A percentile compares a stretch with the other conserved stretches of the same genome.
Conservation (phyloP, 192 early-diverging fungal genomes). For the Fimicolochytrium jonesii region DNA sequence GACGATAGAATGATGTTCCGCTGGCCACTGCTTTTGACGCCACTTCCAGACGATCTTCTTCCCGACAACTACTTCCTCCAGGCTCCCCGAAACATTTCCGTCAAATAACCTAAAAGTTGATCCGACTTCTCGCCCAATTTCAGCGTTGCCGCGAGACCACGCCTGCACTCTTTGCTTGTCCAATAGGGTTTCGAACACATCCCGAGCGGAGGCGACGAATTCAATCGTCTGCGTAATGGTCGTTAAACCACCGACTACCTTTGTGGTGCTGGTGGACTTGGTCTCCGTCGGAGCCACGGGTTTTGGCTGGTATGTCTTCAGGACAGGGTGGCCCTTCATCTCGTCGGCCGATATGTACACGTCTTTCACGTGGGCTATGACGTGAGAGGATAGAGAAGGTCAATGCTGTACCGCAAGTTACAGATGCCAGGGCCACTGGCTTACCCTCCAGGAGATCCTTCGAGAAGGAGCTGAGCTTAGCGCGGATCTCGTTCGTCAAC, state of each 20-base stretch:
- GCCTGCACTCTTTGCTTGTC: slow-evolving; percentile 64
- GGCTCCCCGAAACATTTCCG: slow-evolving; percentile 79
- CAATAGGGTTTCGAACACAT: slow-evolving; percentile 77
- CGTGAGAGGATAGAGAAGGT: background rate
- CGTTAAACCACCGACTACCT: slow-evolving; percentile 38
- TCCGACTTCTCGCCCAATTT: slow-evolving; percentile 59
- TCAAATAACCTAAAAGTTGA: slow-evolving; percentile 73
- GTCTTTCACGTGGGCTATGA: slow-evolving; percentile 66
- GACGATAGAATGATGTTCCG: slow-evolving; percentile 79
- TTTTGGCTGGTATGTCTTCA: slow-evolving; percentile 45
- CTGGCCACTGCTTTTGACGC: slow-evolving; percentile 83
- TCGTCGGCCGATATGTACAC: slow-evolving; percentile 73
- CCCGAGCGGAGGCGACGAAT: slow-evolving; percentile 74
- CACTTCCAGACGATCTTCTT: slow-evolving; percentile 82
- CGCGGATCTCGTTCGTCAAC: slow-evolving; percentile 58
- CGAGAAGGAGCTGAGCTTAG: slow-evolving; percentile 61
- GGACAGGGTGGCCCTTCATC: slow-evolving; percentile 51
- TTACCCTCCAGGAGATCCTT: slow-evolving; percentile 66
- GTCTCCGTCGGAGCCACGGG: slow-evolving; percentile 37
- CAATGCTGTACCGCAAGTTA: no score
- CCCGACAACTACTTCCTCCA: slow-evolving; percentile 59
- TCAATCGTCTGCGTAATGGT: slow-evolving; percentile 71
- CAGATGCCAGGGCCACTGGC: no score
- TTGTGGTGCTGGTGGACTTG: background rate
- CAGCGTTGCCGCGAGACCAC: slow-evolving; percentile 77